Percentiles rank a stretch among this genome's conserved stretches.
Evolutionary conservation across 1,139 yeast species (phyloP).

Genomic region (Hyphopichia wangnamkhiaoensis): DNA sequence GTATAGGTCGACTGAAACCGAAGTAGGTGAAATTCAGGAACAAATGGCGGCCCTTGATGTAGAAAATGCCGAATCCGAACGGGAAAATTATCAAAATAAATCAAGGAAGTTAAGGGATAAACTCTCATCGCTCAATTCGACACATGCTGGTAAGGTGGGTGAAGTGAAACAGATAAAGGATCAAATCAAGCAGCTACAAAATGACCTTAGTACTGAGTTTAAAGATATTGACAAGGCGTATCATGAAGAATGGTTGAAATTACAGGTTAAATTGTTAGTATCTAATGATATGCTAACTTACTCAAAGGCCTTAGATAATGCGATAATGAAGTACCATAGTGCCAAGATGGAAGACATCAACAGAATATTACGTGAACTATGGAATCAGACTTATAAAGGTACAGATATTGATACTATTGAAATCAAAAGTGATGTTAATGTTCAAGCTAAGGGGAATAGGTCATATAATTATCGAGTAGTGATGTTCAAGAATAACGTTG

Average conservation of each 20-base stretch:
- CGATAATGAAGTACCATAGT: constrained; percentile 91
- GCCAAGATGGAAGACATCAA: constrained; percentile 93
- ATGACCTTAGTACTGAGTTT: constrained; percentile 71
- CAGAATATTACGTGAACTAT: constrained; percentile 79
- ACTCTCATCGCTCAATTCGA: constrained; percentile 60
- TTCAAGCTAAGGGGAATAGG: constrained; percentile 58
- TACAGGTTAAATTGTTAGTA: constrained; percentile 77
- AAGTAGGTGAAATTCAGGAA: constrained; percentile 28
- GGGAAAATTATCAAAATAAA: constrained; percentile 63
- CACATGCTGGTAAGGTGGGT: constrained; percentile 78
- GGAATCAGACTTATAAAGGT: constrained; percentile 94
- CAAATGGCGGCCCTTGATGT: constrained; percentile 39
- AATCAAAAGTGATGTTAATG: constrained; percentile 76
- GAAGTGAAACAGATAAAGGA: constrained; percentile 82
- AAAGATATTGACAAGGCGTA: constrained; percentile 63
- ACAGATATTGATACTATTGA: constrained; percentile 92
- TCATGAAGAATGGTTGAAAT: constrained; percentile 69
- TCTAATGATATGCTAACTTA: constrained; percentile 83
- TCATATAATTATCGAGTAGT: constrained; percentile 92
- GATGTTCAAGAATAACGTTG: constrained; percentile 90
- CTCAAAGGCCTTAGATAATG: constrained; percentile 83
- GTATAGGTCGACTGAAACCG: constrained; percentile 29
- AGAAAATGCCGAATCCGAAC: constrained; percentile 63
- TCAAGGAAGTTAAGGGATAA: constrained; percentile 55
- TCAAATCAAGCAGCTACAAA: constrained; percentile 57